These are phyloP conservation scores for Bryum argenteum DNA, from an alignment of 225 moss, liverwort and hornwort species.

Conservation along the genomic window DNA sequence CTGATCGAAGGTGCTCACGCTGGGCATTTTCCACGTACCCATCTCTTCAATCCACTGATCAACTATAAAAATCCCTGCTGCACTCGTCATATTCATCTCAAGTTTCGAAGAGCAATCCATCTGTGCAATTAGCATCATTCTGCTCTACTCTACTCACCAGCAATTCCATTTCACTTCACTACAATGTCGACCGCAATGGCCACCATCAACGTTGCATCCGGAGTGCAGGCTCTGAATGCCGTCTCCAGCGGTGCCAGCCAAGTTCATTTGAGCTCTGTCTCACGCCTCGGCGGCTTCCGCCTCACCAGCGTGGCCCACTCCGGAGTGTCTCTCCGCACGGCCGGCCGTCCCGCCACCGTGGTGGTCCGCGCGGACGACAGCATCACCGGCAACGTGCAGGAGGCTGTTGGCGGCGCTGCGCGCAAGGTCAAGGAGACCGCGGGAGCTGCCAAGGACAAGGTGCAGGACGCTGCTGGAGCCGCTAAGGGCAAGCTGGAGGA, in stretches of 20 bases:
- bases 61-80: background rate
- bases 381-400: conserved; percentile 15
- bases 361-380: background rate
- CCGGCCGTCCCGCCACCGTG: background rate
- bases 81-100: background rate
- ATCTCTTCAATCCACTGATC: background rate
- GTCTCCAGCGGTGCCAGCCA: background rate
- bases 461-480: conserved; percentile 23
- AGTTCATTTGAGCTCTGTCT: background rate
- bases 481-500: conserved; percentile 14
- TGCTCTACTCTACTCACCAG: too few species aligned
- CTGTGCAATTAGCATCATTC: too few species aligned
- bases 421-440: conserved; percentile 37
- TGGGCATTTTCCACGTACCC: background rate
- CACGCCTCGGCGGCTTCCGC: background rate
- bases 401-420: conserved; percentile 17
- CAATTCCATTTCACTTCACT: too few species aligned
- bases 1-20: background rate
- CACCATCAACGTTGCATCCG: background rate
- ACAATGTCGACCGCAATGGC: background rate
- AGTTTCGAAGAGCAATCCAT: too few species aligned
- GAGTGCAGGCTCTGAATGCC: background rate
- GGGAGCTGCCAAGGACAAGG: conserved; percentile 32
- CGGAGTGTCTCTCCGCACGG: background rate
- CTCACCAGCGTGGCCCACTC: background rate